Evolutionary conservation across 306 rosid species (phyloP).

Genomic region (Sicyos baderoa): DNA sequence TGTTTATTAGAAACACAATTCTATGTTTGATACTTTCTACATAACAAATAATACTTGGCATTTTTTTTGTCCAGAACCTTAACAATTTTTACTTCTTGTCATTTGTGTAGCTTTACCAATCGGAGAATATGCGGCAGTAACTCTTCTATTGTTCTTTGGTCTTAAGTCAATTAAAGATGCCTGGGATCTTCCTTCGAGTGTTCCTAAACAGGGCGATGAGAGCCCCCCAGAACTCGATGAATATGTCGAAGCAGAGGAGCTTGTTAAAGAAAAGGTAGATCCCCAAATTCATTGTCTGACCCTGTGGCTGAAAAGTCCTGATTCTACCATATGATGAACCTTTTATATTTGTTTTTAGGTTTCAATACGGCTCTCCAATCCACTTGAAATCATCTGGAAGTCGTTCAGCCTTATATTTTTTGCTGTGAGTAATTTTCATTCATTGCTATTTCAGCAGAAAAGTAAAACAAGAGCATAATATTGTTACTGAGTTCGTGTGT

Average conservation of each 20-base stretch:
- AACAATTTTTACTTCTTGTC: slow-evolving; percentile 24
- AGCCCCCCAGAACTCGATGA: slow-evolving; percentile 72
- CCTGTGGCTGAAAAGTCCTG: neutral
- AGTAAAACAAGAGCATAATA: neutral
- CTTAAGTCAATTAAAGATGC: slow-evolving; percentile 88
- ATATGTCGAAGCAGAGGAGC: slow-evolving; percentile 81
- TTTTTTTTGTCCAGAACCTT: slow-evolving; percentile 19
- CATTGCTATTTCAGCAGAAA: neutral
- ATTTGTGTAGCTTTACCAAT: slow-evolving; percentile 72
- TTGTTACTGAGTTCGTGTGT: neutral
- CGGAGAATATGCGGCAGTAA: slow-evolving; percentile 93
- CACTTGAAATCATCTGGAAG: slow-evolving; percentile 80
- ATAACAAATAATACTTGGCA: neutral
- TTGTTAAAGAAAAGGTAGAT: slow-evolving; percentile 83
- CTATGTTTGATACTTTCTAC: neutral
- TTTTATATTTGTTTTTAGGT: slow-evolving; percentile 31
- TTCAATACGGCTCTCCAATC: slow-evolving; percentile 66
- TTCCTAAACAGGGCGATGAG: slow-evolving; percentile 39
- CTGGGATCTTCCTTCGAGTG: slow-evolving; percentile 77
- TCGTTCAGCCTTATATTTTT: slow-evolving; percentile 92
- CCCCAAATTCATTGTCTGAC: neutral
- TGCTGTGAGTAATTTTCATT: slow-evolving; percentile 53
- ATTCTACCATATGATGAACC: neutral
- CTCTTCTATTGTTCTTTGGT: slow-evolving; percentile 90
- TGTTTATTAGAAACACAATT: neutral